These are phyloP conservation scores for Saccharomyces hybrid DNA, from an alignment of 1,139 yeast genomes.

Conservation along the genomic window DNA sequence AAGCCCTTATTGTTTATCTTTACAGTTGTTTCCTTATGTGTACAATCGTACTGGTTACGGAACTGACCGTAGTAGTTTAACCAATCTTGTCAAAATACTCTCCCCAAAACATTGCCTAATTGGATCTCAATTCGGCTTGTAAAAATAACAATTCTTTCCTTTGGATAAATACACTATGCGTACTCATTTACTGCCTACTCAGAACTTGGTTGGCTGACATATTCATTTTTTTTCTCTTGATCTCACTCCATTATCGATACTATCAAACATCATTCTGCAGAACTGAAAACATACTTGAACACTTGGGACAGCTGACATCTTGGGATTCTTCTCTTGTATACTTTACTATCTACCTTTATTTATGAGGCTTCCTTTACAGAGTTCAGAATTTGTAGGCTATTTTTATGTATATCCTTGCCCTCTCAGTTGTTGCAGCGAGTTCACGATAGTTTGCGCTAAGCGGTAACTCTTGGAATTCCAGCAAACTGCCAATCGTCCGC, in stretches of 20 bases:
- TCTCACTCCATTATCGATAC: not conserved
- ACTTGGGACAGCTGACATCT: slow-evolving; percentile 53
- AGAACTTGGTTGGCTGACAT: not conserved
- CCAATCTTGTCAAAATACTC: not conserved
- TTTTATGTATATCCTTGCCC: slow-evolving; percentile 1
- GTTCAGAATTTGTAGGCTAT: not conserved
- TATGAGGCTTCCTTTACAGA: not conserved
- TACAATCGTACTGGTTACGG: not conserved
- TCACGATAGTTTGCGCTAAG: not conserved
- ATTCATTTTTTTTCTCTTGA: not conserved
- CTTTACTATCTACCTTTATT: not conserved
- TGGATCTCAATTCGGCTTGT: not conserved
- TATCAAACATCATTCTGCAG: not conserved
- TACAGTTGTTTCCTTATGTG: not conserved
- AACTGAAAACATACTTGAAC: slow-evolving; percentile 50
- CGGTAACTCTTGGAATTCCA: not conserved
- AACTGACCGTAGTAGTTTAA: not conserved
- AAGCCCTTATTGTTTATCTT: not conserved
- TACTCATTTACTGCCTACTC: not conserved
- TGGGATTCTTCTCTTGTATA: slow-evolving; percentile 20
- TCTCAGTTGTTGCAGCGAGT: not conserved
- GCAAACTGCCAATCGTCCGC: not conserved
- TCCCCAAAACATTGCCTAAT: not conserved
- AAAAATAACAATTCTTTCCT: not conserved
- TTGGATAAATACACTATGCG: not conserved